Conservation (phyloP, 257 asterid species). For the Anisodus tanguticus region DNA sequence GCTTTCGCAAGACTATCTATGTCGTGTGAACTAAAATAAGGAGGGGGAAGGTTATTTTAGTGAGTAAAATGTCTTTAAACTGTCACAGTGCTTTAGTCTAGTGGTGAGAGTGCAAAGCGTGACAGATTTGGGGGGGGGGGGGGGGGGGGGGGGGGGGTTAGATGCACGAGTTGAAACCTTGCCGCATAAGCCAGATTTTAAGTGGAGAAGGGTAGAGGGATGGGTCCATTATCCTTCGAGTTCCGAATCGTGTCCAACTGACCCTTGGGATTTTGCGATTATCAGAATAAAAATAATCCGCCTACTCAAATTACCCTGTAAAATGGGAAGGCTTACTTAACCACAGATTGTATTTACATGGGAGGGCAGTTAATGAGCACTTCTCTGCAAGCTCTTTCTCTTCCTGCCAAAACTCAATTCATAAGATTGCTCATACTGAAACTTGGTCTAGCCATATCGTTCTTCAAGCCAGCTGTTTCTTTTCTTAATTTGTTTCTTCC, state of each 20-base stretch:
- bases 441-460: background rate
- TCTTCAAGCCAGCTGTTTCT: background rate
- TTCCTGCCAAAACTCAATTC: conserved; percentile 4
- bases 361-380: background rate
- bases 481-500: background rate
- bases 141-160: no score
- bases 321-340: background rate
- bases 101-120: background rate
- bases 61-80: background rate
- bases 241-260: background rate
- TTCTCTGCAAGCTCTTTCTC: background rate
- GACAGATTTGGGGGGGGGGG: background rate
- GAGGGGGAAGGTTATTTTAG: background rate
- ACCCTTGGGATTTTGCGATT: background rate
- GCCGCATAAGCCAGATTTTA: background rate
- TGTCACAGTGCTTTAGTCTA: background rate
- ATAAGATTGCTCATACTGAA: background rate
- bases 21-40: background rate
- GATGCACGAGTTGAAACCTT: background rate
- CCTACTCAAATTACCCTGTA: background rate
- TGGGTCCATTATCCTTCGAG: background rate
- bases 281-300: background rate
- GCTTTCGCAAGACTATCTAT: background rate
- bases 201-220: background rate
- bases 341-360: background rate